Evolutionary conservation across 129 eudicot genomes (phyloP), one percentile per base, ranked within the genome.

Genomic region (Tanacetum coccineum): DNA sequence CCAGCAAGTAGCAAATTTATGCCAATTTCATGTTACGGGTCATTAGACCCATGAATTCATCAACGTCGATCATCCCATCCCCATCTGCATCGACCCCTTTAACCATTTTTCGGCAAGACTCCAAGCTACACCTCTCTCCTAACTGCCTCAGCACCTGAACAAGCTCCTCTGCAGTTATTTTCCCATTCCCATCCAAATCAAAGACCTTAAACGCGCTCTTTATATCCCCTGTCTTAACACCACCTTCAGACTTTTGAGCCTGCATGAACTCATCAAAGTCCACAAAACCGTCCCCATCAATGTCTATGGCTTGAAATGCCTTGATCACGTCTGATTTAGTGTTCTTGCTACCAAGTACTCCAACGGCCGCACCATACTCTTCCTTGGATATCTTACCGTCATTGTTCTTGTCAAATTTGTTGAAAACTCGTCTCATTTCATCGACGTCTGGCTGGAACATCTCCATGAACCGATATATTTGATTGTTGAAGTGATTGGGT

Each of bases 161-260:
- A 74, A 86, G 44, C 71, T 86, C 94, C 54, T 72, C 76, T 4
- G 85, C 84, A 6, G 81, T 82, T 25, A 86, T 86, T 49, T 78
- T 82, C 64, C 85, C 94, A 46, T 86, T 77, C 1, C 94, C 86
- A 28, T 83, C 88, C 65, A 64, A 53, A 66, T 83, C 89, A 70
- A 87, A 87, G 57, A 79, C 85, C 66, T 71, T 59, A 46, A 83
- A 86, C 20, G 87, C 89, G 22, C 75, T 67, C 52, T 78, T 78
- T 32, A 83, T 80, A 20, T 87, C 95, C 14, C 28, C 66, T 7
- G 63, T 48, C 47, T 48, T 81, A 12, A 70, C 81, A 22, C 76
- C 83, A 9, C 76, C 80, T 9, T 64, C 88, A 4, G 48, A 50
- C 20, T 67, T 80, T 12, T 86, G 82, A 40, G 83, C 73, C 56